Base-by-base conservation (phyloP, 2,329 filamentous ascomycete species). In the Xylaria sp. region DNA sequence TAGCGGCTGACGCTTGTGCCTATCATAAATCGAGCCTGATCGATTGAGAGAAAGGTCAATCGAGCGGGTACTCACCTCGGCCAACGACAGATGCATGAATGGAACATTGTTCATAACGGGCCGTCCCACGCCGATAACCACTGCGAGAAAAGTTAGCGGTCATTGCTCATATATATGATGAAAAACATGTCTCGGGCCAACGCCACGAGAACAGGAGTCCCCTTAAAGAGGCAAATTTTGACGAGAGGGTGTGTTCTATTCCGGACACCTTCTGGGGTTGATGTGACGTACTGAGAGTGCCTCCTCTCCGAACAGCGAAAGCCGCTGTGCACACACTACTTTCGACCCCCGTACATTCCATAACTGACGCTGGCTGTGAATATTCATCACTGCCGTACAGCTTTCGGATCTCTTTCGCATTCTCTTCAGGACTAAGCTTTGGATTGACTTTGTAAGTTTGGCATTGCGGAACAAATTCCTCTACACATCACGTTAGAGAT, bases 281-380 rank as follows among this genome's bases (percentile, higher is more conserved):
- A 55, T n/a, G 59, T 64, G 66, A 72, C 71, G 39, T 72, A 73
- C 69, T 87, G 23, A 91, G 81, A 0, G 83, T 83, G 0, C 90
- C 90, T 5, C 89, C 89, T 63, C 88, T 81, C 20, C 88, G 81
- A 5, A 84, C 88, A 9, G 84, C 82, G 70, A 84, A 91, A 6
- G 84, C 84, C 1, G 88, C 89, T 3, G 88, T 89, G 69, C 84
- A 82, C 9, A 91, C 82, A 73, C 88, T 90, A 73, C 84, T 89
- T 78, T 92, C 88, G 0, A 91, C 86, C 0, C 90, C 89, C 0
- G 89, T 92, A 72, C 90, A 92, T 78, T 91, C 90, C 1, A 91
- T 81, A 2, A 90, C 86, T 0, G 86, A 86, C 13, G 86, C 81
- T 0, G 89, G 89, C 32, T 87, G 86, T 12, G 80, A 79, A 73